Conservation (phyloP, 371 early-diverging fungal species). For the Apophysomyces elegans region DNA sequence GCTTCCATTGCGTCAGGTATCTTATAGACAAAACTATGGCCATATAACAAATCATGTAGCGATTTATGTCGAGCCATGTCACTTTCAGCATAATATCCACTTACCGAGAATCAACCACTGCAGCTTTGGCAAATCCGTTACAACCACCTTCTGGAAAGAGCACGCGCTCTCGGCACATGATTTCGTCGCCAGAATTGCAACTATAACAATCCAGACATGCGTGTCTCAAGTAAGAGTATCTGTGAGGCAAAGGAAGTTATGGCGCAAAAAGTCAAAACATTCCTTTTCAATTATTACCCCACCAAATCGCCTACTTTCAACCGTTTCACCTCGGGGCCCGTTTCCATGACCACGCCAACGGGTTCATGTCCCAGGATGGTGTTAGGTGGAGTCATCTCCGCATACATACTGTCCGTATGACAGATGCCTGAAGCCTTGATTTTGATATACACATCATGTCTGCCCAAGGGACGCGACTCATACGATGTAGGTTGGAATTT, state of each 20-base stretch:
- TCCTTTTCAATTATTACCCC: conserved; percentile 31
- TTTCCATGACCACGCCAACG: conserved; percentile 46
- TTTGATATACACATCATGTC: conserved; percentile 40
- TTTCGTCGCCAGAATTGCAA: conserved; percentile 52
- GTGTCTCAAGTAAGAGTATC: conserved; percentile 41
- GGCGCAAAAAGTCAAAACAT: not conserved
- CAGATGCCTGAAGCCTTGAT: conserved; percentile 61
- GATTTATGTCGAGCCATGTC: not conserved
- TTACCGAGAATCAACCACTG: conserved; percentile 51
- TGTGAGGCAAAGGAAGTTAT: not conserved
- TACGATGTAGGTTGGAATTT: conserved; percentile 24
- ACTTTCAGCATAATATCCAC: not conserved
- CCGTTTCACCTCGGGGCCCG: conserved; percentile 45
- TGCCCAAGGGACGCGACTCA: conserved; percentile 19
- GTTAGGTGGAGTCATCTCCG: conserved; percentile 23
- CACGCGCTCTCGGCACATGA: conserved; percentile 41
- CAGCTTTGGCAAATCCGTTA: conserved; percentile 52
- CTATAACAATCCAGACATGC: conserved; percentile 47
- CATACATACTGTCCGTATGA: conserved; percentile 48
- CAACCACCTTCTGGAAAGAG: conserved; percentile 54
- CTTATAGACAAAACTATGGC: conserved; percentile 46
- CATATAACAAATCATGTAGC: too few species aligned
- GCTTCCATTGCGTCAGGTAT: conserved; percentile 58
- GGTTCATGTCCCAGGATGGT: conserved; percentile 56
- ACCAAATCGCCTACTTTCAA: conserved; percentile 56